Base-by-base conservation (phyloP, 768 basidiomycete genomes). In the Kwoniella sp. region DNA sequence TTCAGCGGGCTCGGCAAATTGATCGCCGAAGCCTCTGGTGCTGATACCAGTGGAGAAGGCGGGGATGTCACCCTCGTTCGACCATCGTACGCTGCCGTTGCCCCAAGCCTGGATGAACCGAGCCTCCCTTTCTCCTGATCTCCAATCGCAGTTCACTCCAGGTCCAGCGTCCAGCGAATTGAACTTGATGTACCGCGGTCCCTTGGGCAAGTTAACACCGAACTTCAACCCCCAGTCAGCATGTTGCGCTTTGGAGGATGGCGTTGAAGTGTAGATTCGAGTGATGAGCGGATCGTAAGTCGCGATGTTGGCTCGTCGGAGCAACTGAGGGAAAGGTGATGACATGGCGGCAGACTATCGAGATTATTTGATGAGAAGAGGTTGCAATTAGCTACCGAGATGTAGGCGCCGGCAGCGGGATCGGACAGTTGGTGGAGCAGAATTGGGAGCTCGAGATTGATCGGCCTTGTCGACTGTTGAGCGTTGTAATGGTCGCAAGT, bases 181-280 rank as follows among this genome's bases (percentile, higher is more conserved):
- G 37, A 81, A 69, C n/a, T 69, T 66, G 60, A 81, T 74, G 65
- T 79, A 74, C 55, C 69, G 66, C 1, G 79, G 73, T 13, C 69
- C 69, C 23, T 68, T 70, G 8, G 63, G 58, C 3, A 59, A 22
- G 51, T 70, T 59, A 31, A 73, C 55, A 53, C 72, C 58, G 63
- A 71, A 75, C 59, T 81, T 81, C 30, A 81, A 58, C 31, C 79
- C 79, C 70, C 70, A 81, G 48, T 81, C 79, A 25, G 70, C 71
- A 26, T 70, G 65, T 41, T 65, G 54, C 11, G 67, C 55, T 4
- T 73, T 68, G 25, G 77, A 72, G 3, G 74, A 74, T 2, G 70
- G 76, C 2, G 76, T 73, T 17, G 76, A 74, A 54, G 76, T 76
- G 73, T 81, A 81, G 65, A 81, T 66, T 26, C 79, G 71, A 22